Base-by-base conservation (phyloP, 306 rosid species). In the Phaseolus lunatus region DNA sequence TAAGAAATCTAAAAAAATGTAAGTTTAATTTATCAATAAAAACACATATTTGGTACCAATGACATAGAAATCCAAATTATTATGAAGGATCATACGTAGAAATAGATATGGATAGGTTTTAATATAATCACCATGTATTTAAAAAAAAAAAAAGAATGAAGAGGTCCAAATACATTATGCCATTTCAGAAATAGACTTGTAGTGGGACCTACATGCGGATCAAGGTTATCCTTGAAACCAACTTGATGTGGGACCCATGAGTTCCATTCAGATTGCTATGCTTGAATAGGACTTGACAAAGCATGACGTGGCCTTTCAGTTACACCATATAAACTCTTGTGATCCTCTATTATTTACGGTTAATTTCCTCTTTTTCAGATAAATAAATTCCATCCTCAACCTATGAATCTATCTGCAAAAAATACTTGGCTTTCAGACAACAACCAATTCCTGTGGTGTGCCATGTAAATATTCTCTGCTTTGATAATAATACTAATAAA, bases 311-410 rank as follows among this genome's bases (percentile, higher is more conserved):
- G 66, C 76, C 79, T 64, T 23, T 35, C 35, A 5, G 31, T 78
- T 48, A 58, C 83, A 66, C 83, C 86, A 77, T 83, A 78, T 65
- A 82, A 71, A 72, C 79, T 64, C 76, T 33, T 78, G 77, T 72
- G 82, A 77, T 82, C 48, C 39, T 50, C 18, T 65, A 45, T 82
- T 82, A 53, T 82, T 77, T 56, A 35, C 67, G 1, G 75, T 71
- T 35, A 11, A 81, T 75, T 75, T 23, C 26, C 8, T 22, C 7
- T 6, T 58, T 66, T 75, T 35, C 39, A 45, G 43, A 58, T 71
- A 76, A 70, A 15, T 76, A 12, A 50, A 24, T 69, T 70, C 19
- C 37, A 76, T 70, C 74, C 72, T 82, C 81, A 50, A 27, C 69
- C 76, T 50, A 29, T 70, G 67, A 72, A 70, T 76, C 78, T 15